Evolutionary conservation across 768 basidiomycete genomes (phyloP), one percentile per base, ranked within the genome.

Genomic region (Exsudoporus frostii): DNA sequence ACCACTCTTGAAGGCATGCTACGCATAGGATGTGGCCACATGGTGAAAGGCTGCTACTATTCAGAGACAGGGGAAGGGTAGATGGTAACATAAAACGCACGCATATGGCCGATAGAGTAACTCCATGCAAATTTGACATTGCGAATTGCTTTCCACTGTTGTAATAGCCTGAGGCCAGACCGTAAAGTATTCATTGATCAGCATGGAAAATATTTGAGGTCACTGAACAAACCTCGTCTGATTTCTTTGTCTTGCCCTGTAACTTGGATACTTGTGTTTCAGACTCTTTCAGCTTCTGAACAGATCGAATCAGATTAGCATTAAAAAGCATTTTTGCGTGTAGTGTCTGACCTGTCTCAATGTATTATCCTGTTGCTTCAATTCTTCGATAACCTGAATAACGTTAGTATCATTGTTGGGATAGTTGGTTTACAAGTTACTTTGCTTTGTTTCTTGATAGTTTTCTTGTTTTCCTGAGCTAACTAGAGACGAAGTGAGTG

Each of bases 11-110:
- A 9, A 90, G 79, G 59, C 88, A 90, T 3, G 62, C 59, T 25
- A 86, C 76, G 51, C 88, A 90, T n/a, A 87, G 73, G n/a, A 87
- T 78, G 58, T 90, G 88, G 1, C 88, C 88, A 60, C 88, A 90
- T 0, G 88, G 88, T 1, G 85, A 79, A 40, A 90, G 74, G 2
- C 88, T 88, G 47, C 15, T 37, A 19, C 15, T 19, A 22, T 48
- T 59, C 44, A 58, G 58, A 22, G 54, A 59, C 44, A 13, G 14
- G 42, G 15, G 7, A 41, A 45, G 30, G 20, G 8, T 7, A 48
- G 6, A 34, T 27, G 14, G 22, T 7, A 45, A 11, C 30, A 50
- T 32, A 32, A 37, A 38, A 79, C 85, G 58, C 64, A 90, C 88
- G 80, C 81, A 63, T 79, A 85, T 24, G 88, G 88, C 55, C 80